Percentiles rank a stretch among this genome's conserved stretches.
Conservation (phyloP, 352 stramenopile genomes). For the Thalassiosira mediterranea region DNA sequence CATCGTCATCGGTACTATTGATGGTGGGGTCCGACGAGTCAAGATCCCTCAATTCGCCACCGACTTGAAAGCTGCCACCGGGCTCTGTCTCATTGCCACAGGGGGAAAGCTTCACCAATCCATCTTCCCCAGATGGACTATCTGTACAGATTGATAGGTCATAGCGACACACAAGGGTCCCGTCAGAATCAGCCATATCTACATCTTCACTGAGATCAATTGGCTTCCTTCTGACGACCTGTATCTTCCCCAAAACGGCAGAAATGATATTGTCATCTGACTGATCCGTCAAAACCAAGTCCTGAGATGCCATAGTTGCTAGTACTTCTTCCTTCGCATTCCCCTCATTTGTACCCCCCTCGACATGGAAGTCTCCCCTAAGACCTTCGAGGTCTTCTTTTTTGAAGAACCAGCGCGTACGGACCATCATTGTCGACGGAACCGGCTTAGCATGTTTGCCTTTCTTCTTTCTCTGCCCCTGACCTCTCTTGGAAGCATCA, state of each 20-base stretch:
- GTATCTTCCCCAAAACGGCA: constrained; percentile 60
- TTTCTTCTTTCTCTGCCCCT: constrained; percentile 24
- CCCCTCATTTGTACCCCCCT: constrained; percentile 23
- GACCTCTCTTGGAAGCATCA: constrained; percentile 5
- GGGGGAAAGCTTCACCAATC: constrained; percentile 23
- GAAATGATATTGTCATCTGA: constrained; percentile 67
- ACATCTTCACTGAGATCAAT: constrained; percentile 9
- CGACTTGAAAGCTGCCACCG: not conserved
- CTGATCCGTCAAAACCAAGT: constrained; percentile 69
- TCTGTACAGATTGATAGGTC: constrained; percentile 29
- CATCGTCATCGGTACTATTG: constrained; percentile 4
- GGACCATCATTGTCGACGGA: constrained; percentile 39
- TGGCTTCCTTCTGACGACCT: constrained; percentile 41
- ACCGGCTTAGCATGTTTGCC: not conserved
- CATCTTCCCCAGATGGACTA: constrained; percentile 8
- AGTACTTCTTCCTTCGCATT: constrained; percentile 36
- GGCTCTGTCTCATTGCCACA: constrained; percentile 16
- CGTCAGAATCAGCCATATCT: constrained; percentile 19
- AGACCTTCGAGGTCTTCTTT: constrained; percentile 66
- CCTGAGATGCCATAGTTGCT: constrained; percentile 46
- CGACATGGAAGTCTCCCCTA: constrained; percentile 37
- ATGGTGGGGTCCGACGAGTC: not conserved
- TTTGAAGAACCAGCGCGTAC: constrained; percentile 54
- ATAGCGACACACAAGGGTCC: constrained; percentile 59
- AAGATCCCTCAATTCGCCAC: not conserved